These are phyloP conservation scores for Edaphochlamys debaryana DNA, from an alignment of 139 green algal genomes.

Conservation along the genomic window DNA sequence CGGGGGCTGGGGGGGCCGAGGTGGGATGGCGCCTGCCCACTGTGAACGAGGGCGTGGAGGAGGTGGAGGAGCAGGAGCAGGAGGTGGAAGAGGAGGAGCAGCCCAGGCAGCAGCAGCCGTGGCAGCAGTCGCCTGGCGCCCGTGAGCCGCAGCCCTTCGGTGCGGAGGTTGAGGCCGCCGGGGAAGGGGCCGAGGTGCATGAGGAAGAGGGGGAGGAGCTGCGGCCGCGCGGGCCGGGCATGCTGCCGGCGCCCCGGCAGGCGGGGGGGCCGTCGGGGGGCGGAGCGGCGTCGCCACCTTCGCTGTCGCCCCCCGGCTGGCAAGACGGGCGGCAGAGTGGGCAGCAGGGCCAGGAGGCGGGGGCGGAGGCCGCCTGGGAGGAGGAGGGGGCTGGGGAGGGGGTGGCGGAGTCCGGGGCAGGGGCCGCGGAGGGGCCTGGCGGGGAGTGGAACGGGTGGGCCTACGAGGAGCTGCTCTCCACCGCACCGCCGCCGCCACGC, in stretches of 20 bases:
- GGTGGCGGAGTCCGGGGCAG: neutral
- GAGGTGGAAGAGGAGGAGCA: neutral
- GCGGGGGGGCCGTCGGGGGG: no score
- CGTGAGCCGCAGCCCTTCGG: no score
- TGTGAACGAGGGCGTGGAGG: neutral
- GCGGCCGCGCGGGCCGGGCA: neutral
- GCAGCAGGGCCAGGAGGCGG: no score
- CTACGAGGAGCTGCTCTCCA: conserved; percentile 3
- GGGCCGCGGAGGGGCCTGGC: neutral
- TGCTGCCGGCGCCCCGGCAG: no score
- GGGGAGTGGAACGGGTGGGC: neutral
- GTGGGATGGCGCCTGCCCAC: no score
- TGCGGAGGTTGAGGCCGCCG: neutral
- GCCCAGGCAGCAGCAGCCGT: neutral
- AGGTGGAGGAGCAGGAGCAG: conserved; percentile 4
- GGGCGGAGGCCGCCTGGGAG: no score
- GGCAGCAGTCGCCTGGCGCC: no score
- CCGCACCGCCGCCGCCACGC: no score
- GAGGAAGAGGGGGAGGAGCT: neutral
- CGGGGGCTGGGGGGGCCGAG: no score
- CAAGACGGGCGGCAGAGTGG: no score
- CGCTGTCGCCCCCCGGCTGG: no score
- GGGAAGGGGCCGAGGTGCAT: neutral
- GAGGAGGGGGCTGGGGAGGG: neutral
- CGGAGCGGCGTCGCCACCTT: no score